These are phyloP conservation scores for Arthroderma uncinatum DNA, from an alignment of 2,329 filamentous ascomycete genomes.

Conservation along the genomic window DNA sequence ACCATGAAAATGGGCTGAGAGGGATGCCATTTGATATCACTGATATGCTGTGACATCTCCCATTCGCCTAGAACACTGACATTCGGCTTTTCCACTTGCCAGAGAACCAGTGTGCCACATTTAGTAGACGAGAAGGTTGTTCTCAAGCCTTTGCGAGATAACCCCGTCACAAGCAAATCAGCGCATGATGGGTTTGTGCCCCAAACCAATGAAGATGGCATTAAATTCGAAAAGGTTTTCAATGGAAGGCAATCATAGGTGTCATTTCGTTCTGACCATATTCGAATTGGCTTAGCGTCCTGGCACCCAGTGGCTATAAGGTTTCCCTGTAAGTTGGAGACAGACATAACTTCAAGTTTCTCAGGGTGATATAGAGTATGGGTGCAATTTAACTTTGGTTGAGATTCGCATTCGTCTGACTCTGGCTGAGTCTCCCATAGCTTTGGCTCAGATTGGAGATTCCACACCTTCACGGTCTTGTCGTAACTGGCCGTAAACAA, in stretches of 20 bases:
- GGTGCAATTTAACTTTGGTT: constrained; percentile 25
- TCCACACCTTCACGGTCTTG: constrained; percentile 44
- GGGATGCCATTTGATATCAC: constrained; percentile 49
- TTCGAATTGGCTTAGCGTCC: constrained; percentile 21
- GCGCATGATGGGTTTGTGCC: constrained; percentile 30
- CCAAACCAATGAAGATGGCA: constrained; percentile 40
- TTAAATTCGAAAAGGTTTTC: not conserved
- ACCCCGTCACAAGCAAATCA: constrained; percentile 44
- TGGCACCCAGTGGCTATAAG: constrained; percentile 41
- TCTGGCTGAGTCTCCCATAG: constrained; percentile 37
- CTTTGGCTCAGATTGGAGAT: no score
- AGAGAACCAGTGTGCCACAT: not conserved
- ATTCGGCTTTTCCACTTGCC: constrained; percentile 33
- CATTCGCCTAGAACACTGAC: not conserved
- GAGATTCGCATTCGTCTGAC: no score
- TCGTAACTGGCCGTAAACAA: constrained; percentile 49
- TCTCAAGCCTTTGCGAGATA: constrained; percentile 33
- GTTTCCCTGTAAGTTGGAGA: constrained; percentile 29
- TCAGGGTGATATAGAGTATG: constrained; percentile 36
- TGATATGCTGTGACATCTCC: constrained; percentile 44
- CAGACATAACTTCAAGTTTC: constrained; percentile 42
- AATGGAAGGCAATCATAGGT: not conserved
- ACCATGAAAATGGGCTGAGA: constrained; percentile 42
- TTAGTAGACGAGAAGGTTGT: constrained; percentile 12
- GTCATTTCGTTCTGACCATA: constrained; percentile 22